A percentile compares a stretch with the other conserved stretches of the same genome.
Conservation (phyloP, 2,329 filamentous ascomycete species). For the Falciphora oryzae region DNA sequence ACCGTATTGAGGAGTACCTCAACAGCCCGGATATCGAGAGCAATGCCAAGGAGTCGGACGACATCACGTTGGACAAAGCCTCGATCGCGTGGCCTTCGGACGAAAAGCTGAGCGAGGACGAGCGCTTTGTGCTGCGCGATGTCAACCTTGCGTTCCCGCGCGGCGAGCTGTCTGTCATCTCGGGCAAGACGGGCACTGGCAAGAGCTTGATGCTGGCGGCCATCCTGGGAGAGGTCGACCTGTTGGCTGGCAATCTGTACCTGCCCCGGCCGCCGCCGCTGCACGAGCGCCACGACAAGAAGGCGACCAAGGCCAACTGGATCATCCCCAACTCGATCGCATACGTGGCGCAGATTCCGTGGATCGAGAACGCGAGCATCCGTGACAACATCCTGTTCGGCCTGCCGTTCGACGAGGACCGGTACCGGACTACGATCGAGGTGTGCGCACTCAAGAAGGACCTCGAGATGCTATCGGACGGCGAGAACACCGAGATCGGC, state of each 20-base stretch:
- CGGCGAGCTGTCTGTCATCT: slow-evolving; percentile 66
- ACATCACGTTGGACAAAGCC: slow-evolving; percentile 60
- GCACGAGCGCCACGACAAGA: slow-evolving; percentile 52
- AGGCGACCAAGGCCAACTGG: slow-evolving; percentile 61
- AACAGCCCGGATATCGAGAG: slow-evolving; percentile 57
- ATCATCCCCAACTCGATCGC: slow-evolving; percentile 64
- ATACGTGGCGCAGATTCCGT: slow-evolving; percentile 74
- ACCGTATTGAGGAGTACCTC: slow-evolving; percentile 67
- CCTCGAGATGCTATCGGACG: slow-evolving; percentile 68
- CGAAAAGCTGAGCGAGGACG: slow-evolving; percentile 46
- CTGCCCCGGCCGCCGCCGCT: slow-evolving; percentile 45
- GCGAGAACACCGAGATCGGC: slow-evolving; percentile 75
- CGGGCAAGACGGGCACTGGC: slow-evolving; percentile 70
- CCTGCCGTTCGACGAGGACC: slow-evolving; percentile 59
- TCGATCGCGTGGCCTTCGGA: slow-evolving; percentile 72
- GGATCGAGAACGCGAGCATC: slow-evolving; percentile 79
- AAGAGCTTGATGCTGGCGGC: slow-evolving; percentile 71
- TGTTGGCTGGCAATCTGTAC: slow-evolving; percentile 57
- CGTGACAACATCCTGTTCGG: slow-evolving; percentile 76
- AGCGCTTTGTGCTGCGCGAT: slow-evolving; percentile 59
- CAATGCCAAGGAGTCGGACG: slow-evolving; percentile 47
- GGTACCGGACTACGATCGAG: slow-evolving; percentile 64
- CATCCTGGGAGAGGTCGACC: slow-evolving; percentile 69
- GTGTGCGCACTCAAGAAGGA: slow-evolving; percentile 73
- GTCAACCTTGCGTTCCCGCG: slow-evolving; percentile 61